These are phyloP conservation scores for Vaccinium darrowii DNA, from an alignment of 148 eudicot genomes.

Conservation along the genomic window DNA sequence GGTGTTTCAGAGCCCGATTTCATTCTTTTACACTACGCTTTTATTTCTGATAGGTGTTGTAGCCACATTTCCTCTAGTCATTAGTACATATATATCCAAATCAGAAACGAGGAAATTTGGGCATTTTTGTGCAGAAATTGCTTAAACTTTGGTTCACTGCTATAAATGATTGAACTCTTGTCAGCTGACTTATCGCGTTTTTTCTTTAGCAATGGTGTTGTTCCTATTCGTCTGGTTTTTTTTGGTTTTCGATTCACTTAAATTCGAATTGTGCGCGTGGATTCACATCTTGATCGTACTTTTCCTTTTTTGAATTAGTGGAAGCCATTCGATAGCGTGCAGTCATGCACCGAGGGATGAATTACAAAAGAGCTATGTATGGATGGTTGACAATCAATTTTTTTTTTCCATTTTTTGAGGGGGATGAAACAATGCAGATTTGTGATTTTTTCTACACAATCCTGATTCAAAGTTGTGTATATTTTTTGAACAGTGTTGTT, in stretches of 20 bases:
- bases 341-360: not conserved
- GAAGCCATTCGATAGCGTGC: not conserved
- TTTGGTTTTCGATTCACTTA: not conserved
- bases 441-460: too few relatives aligned
- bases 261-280: not conserved
- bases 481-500: not conserved
- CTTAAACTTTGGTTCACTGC: not conserved
- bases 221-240: not conserved
- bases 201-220: not conserved
- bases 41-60: not conserved
- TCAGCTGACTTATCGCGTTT: not conserved
- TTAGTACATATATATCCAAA: not conserved
- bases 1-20: slow-evolving; percentile 7
- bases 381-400: not conserved
- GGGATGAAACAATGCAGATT: not conserved
- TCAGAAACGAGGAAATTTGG: not conserved
- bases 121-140: not conserved
- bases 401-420: not conserved
- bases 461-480: too few relatives aligned
- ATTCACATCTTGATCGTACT: not conserved
- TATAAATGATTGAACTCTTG: not conserved
- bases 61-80: not conserved
- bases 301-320: not conserved
- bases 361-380: not conserved
- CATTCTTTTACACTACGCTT: not conserved